Base-by-base conservation (phyloP, 169 alveolate species). In the Plasmodium gonderi region DNA sequence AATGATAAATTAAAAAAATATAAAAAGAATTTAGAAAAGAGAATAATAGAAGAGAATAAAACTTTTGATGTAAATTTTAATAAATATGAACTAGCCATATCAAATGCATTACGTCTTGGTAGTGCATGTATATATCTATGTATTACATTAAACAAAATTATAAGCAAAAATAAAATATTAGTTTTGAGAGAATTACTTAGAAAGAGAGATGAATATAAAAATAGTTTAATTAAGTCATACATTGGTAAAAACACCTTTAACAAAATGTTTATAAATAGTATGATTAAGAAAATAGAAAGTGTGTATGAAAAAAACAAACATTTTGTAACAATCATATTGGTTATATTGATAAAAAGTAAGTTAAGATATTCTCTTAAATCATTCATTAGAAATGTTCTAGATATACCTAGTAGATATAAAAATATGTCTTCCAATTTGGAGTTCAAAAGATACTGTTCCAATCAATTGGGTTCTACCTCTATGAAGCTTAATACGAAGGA, bases 41-140 rank as follows among this genome's bases (percentile, higher is more conserved):
- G 54, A 47, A 90, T 90, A 29, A 51, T 90, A 90, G 76, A 54
- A 64, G 90, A 72, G 44, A 68, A 65, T 29, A 60, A n/a, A 31
- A 67, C 17, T 20, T 90, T 90, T 90, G 91, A 78, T 49, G 47
- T 29, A 36, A 90, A 90, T 90, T 90, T 90, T 67, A 38, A 44
- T 11, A 90, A 79, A 33, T 90, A 90, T 78, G 94, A 90, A 69
- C 49, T 77, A 78, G 80, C 90, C 20, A 90, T 90, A 9, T 64
- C 91, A 23, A 90, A 90, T 64, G 94, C 94, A 2, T 26, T 90
- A 11, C 74, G 91, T 9, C 12, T 90, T 14, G 94, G 94, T 38
- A 49, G 74, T 90, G 26, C 91, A 11, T 90, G 83, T 69, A 45
- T 31, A 26, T 60, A 7, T 51, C 80, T 90, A 67, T 90, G 91